Percentiles rank a stretch among this genome's conserved stretches.
These are phyloP conservation scores for Yarrowia sp. DNA, from an alignment of 805 yeast species.

Conservation along the genomic window DNA sequence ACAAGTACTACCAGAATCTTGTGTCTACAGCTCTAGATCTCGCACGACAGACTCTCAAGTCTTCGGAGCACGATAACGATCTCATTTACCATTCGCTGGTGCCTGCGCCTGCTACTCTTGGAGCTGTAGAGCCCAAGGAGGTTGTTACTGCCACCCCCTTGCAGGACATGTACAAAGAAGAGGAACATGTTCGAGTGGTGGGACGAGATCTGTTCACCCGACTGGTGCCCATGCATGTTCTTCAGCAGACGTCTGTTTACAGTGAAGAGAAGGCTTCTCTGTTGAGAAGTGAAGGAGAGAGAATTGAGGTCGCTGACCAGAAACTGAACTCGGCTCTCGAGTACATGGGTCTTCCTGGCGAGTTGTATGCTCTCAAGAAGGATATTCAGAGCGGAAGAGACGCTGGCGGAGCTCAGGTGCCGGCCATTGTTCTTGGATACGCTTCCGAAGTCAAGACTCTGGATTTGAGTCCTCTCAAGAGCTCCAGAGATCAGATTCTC, in stretches of 20 bases:
- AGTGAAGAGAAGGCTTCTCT: constrained; percentile 87
- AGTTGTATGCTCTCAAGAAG: constrained; percentile 50
- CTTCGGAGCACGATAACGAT: constrained; percentile 82
- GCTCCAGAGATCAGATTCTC: constrained; percentile 44
- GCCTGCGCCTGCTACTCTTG: constrained; percentile 66
- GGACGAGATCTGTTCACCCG: constrained; percentile 71
- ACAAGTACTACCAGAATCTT: neutral
- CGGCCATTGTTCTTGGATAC: constrained; percentile 21
- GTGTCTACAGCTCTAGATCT: constrained; percentile 1
- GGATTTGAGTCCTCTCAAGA: constrained; percentile 49
- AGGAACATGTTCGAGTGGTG: constrained; percentile 56
- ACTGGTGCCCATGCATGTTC: constrained; percentile 84
- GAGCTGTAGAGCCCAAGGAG: constrained; percentile 71
- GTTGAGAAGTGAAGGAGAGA: constrained; percentile 75
- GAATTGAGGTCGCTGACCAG: constrained; percentile 76
- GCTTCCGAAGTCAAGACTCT: constrained; percentile 49
- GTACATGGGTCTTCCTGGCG: constrained; percentile 74
- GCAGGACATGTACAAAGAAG: constrained; percentile 51
- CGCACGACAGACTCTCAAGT: constrained; percentile 10
- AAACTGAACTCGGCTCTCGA: constrained; percentile 82
- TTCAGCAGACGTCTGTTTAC: constrained; percentile 84
- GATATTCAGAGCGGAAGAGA: constrained; percentile 15
- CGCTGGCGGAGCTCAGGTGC: constrained; percentile 7
- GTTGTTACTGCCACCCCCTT: constrained; percentile 68
- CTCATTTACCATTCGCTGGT: constrained; percentile 81